Percentiles rank a stretch among this genome's conserved stretches.
These are phyloP conservation scores for Chrysoporthe cubensis DNA, from an alignment of 2,329 filamentous ascomycete genomes.

Conservation along the genomic window DNA sequence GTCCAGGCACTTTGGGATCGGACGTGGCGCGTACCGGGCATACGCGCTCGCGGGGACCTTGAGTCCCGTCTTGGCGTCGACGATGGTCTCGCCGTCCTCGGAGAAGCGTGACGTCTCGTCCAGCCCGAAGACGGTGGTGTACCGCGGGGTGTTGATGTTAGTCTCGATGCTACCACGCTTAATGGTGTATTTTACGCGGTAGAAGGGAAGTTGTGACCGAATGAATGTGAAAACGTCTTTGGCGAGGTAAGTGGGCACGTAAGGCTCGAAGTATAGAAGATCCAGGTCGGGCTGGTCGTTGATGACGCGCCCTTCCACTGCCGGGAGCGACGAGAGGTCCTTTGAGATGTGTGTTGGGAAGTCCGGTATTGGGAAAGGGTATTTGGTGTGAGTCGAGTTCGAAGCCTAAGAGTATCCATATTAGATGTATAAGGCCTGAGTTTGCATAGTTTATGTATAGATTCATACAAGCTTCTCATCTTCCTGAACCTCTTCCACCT, in stretches of 20 bases:
- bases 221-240: constrained; percentile 71
- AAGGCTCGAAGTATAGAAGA: constrained; percentile 76
- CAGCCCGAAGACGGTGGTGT: constrained; percentile 61
- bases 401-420: constrained; percentile 28
- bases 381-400: constrained; percentile 48
- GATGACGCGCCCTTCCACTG: constrained; percentile 57
- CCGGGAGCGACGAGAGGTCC: constrained; percentile 51
- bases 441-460: not conserved
- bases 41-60: constrained; percentile 58
- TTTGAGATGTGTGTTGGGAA: constrained; percentile 45
- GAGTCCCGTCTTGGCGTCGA: constrained; percentile 48
- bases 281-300: constrained; percentile 73
- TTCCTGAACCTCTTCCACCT: constrained; percentile 19
- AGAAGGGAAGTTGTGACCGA: constrained; percentile 73
- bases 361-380: constrained; percentile 55
- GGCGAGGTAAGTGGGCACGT: constrained; percentile 61
- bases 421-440: too few relatives aligned
- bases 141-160: constrained; percentile 60
- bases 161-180: constrained; percentile 66
- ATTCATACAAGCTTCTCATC: constrained; percentile 1
- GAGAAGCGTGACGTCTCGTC: constrained; percentile 66
- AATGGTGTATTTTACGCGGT: constrained; percentile 75
- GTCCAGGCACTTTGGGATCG: constrained; percentile 72
- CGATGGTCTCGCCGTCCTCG: constrained; percentile 43
- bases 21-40: constrained; percentile 62